phyloP scores from a whole-genome alignment of 1,139 yeast species.

The Fermentozyma sake region DNA sequence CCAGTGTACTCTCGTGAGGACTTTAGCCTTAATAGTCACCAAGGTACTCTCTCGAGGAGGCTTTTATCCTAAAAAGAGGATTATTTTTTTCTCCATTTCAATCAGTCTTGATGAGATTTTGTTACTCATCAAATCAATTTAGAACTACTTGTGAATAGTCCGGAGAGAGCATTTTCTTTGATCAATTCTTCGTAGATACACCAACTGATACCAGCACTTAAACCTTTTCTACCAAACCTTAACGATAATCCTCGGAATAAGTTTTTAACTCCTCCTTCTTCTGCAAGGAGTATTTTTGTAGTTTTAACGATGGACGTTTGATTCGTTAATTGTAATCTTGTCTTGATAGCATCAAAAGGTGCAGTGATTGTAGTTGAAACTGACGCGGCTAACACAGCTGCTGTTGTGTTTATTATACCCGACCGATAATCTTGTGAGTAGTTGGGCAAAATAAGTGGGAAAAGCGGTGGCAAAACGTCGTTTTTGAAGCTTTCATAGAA shows the following conservation, averaged over 20 bases:
- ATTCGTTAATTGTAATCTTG: slow-evolving; percentile 68
- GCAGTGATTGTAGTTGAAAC: slow-evolving; percentile 85
- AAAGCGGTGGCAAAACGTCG: slow-evolving; percentile 24
- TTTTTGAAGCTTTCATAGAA: slow-evolving; percentile 74
- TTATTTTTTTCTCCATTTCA: too few relatives aligned
- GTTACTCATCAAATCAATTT: too few relatives aligned
- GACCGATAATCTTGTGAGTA: slow-evolving; percentile 28
- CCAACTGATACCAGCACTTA: slow-evolving; percentile 96
- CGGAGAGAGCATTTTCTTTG: slow-evolving; percentile 22
- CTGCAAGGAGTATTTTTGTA: slow-evolving; percentile 35
- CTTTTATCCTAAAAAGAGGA: too few relatives aligned
- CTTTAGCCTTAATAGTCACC: too few relatives aligned
- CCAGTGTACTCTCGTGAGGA: too few relatives aligned
- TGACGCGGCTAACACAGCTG: slow-evolving; percentile 75
- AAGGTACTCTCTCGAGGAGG: too few relatives aligned
- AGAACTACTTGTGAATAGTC: too few relatives aligned
- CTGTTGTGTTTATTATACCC: slow-evolving; percentile 57
- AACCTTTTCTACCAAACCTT: slow-evolving; percentile 77
- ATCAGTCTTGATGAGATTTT: too few relatives aligned
- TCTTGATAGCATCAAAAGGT: slow-evolving; percentile 92
- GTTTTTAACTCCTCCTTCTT: slow-evolving; percentile 54
- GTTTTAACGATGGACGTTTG: slow-evolving; percentile 21
- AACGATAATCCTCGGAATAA: slow-evolving; percentile 82
- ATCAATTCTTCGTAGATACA: slow-evolving; percentile 88
- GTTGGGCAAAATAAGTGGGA: slow-evolving; percentile 9